Base-by-base conservation (phyloP, 2,329 filamentous ascomycete genomes). In the Akanthomyces uredinophilus region DNA sequence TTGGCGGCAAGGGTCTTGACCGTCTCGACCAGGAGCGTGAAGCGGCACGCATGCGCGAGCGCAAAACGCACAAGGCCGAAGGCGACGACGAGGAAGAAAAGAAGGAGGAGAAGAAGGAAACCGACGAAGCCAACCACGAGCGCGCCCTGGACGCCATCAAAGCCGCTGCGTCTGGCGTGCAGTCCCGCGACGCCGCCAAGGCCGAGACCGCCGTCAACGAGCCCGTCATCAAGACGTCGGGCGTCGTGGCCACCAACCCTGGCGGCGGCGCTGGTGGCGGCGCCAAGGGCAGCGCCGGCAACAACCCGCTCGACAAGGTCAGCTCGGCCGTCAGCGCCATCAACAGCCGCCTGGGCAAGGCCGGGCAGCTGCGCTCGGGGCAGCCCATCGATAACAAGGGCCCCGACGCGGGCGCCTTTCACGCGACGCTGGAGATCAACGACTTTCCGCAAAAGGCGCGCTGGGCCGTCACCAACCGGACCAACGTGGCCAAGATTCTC, bases 331-430 rank as follows among this genome's bases (percentile, higher is more conserved):
- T 95, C 68, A 92, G 88, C 68, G 90, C 89, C 73, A 96, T 99
- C 77, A 93, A 96, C 74, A 88, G 88, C 64, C 92, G 95, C 67
- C 83, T 99, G 44, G 94, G 91, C 70, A 91, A 92, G 68, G 91
- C 92, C 39, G 93, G 93, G 41, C 90, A 95, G 72, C 88, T 97
- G 69, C 89, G 95, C 64, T 89, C 91, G 4, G 95, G 95, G 16
- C 93, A 96, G 65, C 92, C 95, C 8, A 96, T 97, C 72, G 95
- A 99, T 79, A 99, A 99, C 79, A 97, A 97, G 76, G 95, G 95
- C 1, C 95, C 95, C 0, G 95, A 99, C 74, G 95, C 95, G 3
- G 95, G 95, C 57, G 92, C 93, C 0, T 99, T 92, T 83, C 95
- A 99, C 74, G 93, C 95, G 18, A 98, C 94, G 4, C 82, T 99